Evolutionary conservation across 352 stramenopile species (phyloP).

Genomic region (Phytophthora europaea): DNA sequence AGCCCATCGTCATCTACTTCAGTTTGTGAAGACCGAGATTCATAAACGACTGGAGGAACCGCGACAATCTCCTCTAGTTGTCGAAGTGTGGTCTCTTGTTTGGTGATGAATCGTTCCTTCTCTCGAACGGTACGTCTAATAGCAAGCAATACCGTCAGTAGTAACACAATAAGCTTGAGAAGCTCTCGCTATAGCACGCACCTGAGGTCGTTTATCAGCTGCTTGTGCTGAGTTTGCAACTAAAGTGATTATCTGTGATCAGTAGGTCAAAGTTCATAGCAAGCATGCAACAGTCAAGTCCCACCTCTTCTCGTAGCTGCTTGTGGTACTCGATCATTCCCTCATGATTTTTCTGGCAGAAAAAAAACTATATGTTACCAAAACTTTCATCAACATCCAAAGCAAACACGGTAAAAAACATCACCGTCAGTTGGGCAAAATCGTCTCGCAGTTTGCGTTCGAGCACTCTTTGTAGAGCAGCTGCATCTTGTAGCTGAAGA

Average conservation of each 20-base stretch:
- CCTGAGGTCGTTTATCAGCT: constrained; percentile 68
- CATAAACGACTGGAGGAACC: constrained; percentile 15
- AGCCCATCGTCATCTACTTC: constrained; percentile 79
- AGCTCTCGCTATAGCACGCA: constrained; percentile 15
- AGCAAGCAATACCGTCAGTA: neutral
- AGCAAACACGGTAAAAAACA: neutral
- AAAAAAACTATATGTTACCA: neutral
- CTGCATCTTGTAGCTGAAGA: constrained; percentile 49
- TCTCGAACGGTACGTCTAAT: constrained; percentile 51
- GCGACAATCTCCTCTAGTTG: constrained; percentile 51
- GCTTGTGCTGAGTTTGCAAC: constrained; percentile 60
- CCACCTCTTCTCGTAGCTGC: constrained; percentile 54
- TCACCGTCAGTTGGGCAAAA: constrained; percentile 48
- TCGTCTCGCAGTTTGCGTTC: constrained; percentile 47
- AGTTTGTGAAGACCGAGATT: constrained; percentile 55
- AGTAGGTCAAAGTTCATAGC: neutral
- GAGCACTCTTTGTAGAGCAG: constrained; percentile 37
- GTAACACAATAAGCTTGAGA: neutral
- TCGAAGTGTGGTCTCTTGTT: constrained; percentile 53
- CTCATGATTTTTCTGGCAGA: constrained; percentile 52
- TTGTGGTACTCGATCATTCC: constrained; percentile 58
- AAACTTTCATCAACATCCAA: neutral
- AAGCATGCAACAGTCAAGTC: neutral
- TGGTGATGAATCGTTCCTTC: constrained; percentile 60
- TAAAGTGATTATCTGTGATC: constrained; percentile 13